Evolutionary conservation across 2,329 filamentous ascomycete genomes (phyloP), one percentile per base, ranked within the genome.

Genomic region (Aspergillus novoparasiticus): DNA sequence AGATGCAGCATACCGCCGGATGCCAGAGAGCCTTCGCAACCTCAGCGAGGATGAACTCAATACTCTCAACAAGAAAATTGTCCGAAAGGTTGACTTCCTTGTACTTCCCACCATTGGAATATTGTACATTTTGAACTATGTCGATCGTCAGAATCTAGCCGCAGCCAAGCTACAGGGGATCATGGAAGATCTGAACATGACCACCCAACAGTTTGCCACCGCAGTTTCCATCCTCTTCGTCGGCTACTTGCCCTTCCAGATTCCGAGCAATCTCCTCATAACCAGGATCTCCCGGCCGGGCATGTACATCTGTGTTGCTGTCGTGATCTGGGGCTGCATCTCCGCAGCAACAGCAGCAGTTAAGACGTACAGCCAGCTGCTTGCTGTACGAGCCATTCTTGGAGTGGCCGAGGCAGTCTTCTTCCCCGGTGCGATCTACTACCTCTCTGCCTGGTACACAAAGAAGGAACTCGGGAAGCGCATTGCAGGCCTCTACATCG

Each of bases 371-470:
- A 78, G 77, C 5, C 83, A 83, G 65, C 82, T 89, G 78, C 81
- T 89, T 2, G 73, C 79, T 11, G 79, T 79, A 39, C 84, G 87
- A 6, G 88, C 89, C 73, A 83, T 87, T 69, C 75, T 89, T 0
- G 87, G 87, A 4, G 87, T 87, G 64, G 77, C 88, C 57, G 87
- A 89, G 73, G 88, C 88, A 0, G 87, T 87, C 1, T 86, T 85
- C 72, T 86, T 86, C 69, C 81, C 81, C 0, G 81, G 80, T 0
- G 77, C 76, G 0, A 70, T 82, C 1, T 81, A 76, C 60, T 79
- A 73, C 32, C 67, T 82, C 0, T 78, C 76, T 0, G 66, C 75
- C 1, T 83, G 79, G 69, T 83, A 83, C 59, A 82, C 76, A 6
- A 72, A 78, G 11, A 74, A 16, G 2, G 71, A 73, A 36, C 64